Evolutionary conservation across 768 basidiomycete species (phyloP), one percentile per base, ranked within the genome.

Genomic region (Russula brevipes): DNA sequence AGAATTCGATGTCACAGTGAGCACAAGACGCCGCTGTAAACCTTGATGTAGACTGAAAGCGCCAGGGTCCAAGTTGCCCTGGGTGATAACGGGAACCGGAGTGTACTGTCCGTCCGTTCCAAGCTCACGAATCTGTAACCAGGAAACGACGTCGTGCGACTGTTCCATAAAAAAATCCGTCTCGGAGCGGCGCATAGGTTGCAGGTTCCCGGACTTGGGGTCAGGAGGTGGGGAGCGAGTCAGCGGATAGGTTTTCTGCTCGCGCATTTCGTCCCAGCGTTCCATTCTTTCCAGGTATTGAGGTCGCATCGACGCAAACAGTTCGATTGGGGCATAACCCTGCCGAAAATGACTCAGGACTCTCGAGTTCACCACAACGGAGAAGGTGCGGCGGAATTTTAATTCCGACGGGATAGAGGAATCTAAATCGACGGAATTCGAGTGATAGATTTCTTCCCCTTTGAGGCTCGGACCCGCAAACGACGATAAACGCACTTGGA

Each of bases 41-140:
- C 97, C 97, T 76, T 99, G 97, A 69, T 91, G 94, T 19, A 98
- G 79, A 62, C 84, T 85, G 75, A 97, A 96, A 57, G 84, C 85
- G 16, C 94, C 94, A 5, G 88, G 84, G 73, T 96, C 94, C 57
- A 92, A 79, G 61, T 76, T 76, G 17, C 86, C 84, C 59, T 85
- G 83, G 2, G 90, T 86, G 50, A 92, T 74, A 10, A 98, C 92
- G 9, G 91, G 88, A 0, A 94, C 88, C 24, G 94, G 88, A 19
- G 77, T 75, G 73, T 97, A 98, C 50, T 86, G 79, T 24, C 97
- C 97, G 59, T 90, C 85, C 16, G 90, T 85, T 33, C 83, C 86
- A 36, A 98, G 81, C 74, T 99, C 95, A 71, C 85, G 85, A 52
- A 99, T 81, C 70, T 94, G 90, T 45, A 95, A 72, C 81, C 86